Evolutionary conservation across 2,329 filamentous ascomycete species (phyloP).

Genomic region (Emergomyces orientalis): DNA sequence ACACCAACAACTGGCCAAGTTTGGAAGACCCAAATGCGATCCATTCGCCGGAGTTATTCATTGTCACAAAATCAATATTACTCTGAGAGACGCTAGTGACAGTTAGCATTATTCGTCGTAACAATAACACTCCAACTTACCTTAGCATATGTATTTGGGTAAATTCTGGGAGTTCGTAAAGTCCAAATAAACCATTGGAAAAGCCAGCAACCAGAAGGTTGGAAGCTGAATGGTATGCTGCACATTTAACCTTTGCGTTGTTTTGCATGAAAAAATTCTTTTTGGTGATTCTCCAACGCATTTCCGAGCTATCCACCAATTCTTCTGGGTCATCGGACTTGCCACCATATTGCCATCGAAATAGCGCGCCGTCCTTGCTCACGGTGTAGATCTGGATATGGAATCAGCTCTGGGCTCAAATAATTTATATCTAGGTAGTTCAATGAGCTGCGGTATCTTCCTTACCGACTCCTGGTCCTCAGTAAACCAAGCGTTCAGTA

Average conservation of each 20-base stretch:
- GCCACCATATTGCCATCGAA: slow-evolving; percentile 77
- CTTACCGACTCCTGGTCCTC: slow-evolving; percentile 71
- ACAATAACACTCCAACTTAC: slow-evolving; percentile 22
- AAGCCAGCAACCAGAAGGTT: slow-evolving; percentile 96
- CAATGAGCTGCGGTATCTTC: background rate
- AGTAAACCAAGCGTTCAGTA: slow-evolving; percentile 95
- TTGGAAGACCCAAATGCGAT: slow-evolving; percentile 93
- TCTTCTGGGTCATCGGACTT: slow-evolving; percentile 53
- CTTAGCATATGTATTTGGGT: slow-evolving; percentile 80
- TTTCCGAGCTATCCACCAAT: slow-evolving; percentile 54
- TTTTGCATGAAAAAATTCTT: slow-evolving; percentile 91
- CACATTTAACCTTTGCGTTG: slow-evolving; percentile 75
- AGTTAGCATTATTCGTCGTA: slow-evolving; percentile 6
- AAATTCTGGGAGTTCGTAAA: slow-evolving; percentile 95
- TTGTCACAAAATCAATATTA: slow-evolving; percentile 87
- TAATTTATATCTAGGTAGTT: slow-evolving; percentile 2
- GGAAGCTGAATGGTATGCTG: slow-evolving; percentile 76
- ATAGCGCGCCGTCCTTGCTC: slow-evolving; percentile 94
- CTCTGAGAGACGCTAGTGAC: slow-evolving; percentile 78
- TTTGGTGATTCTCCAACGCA: slow-evolving; percentile 85
- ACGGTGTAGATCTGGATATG: slow-evolving; percentile 67
- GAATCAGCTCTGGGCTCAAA: background rate
- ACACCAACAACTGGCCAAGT: slow-evolving; percentile 89
- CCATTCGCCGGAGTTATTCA: slow-evolving; percentile 94
- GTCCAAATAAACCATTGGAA: slow-evolving; percentile 83